A percentile compares a stretch with the other conserved stretches of the same genome.
Evolutionary conservation across 1,139 yeast species (phyloP).

Genomic region (Ogataea hybrid): DNA sequence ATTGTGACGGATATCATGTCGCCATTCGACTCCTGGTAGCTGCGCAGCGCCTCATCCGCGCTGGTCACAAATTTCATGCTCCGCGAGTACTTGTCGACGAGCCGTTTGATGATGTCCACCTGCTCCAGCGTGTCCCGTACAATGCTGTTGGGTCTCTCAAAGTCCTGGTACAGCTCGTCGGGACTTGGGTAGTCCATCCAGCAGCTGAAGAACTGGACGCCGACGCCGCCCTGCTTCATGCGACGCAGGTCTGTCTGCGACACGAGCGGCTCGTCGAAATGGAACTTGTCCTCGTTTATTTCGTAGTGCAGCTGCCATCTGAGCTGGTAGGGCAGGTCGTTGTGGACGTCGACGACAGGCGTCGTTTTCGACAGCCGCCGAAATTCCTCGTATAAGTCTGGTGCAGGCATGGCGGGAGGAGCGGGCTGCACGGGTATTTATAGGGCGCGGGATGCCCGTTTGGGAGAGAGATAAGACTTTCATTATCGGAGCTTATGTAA

Average conservation of each 20-base stretch:
- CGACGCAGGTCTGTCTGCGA: conserved; percentile 43
- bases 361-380: conserved; percentile 26
- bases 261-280: conserved; percentile 36
- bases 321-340: conserved; percentile 46
- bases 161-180: conserved; percentile 40
- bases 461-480: neutral
- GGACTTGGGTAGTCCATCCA: conserved; percentile 44
- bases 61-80: conserved; percentile 40
- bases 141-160: conserved; percentile 39
- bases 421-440: neutral
- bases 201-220: conserved; percentile 48
- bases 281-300: conserved; percentile 36
- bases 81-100: conserved; percentile 40
- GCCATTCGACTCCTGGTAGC: conserved; percentile 30
- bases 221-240: conserved; percentile 41
- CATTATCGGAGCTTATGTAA: too few species aligned
- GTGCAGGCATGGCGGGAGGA: neutral
- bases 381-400: conserved; percentile 20
- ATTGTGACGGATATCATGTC: conserved; percentile 42
- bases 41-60: conserved; percentile 39
- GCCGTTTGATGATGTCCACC: conserved; percentile 47
- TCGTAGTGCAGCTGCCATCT: conserved; percentile 45
- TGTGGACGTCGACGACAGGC: conserved; percentile 49
- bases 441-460: neutral
- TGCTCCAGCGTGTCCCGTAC: conserved; percentile 55